Evolutionary conservation across 2,329 filamentous ascomycete genomes (phyloP).

Genomic region (Alternaria triticimaculans): DNA sequence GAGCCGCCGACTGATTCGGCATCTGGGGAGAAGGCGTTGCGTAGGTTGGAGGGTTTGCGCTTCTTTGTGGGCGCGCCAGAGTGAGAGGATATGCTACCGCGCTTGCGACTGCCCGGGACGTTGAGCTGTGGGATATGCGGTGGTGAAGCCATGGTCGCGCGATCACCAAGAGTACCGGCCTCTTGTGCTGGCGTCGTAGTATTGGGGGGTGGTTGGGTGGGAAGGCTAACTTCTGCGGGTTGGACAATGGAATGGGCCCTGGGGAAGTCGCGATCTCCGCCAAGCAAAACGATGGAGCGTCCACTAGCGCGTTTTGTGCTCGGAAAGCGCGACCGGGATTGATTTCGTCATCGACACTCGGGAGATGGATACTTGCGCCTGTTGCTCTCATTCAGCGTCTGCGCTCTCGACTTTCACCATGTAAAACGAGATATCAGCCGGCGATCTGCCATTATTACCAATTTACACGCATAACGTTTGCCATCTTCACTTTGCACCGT

Average conservation of each 20-base stretch:
- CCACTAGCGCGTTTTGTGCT: constrained; percentile 22
- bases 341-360: constrained; percentile 37
- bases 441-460: background rate
- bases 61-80: constrained; percentile 61
- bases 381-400: constrained; percentile 18
- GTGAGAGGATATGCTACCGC: constrained; percentile 62
- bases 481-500: background rate
- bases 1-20: constrained; percentile 52
- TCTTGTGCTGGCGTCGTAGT: background rate
- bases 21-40: constrained; percentile 80
- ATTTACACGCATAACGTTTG: background rate
- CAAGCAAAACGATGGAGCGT: constrained; percentile 14
- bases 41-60: constrained; percentile 75
- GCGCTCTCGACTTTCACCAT: constrained; percentile 13
- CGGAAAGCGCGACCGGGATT: constrained; percentile 16
- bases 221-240: background rate
- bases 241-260: background rate
- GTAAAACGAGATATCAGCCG: constrained; percentile 1
- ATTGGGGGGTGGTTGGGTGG: background rate
- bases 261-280: constrained; percentile 19
- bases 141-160: constrained; percentile 64
- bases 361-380: background rate
- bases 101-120: constrained; percentile 72
- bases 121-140: constrained; percentile 60
- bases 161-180: background rate